phyloP scores from a whole-genome alignment of 257 asterid genomes.

The Nicotiana knightiana region DNA sequence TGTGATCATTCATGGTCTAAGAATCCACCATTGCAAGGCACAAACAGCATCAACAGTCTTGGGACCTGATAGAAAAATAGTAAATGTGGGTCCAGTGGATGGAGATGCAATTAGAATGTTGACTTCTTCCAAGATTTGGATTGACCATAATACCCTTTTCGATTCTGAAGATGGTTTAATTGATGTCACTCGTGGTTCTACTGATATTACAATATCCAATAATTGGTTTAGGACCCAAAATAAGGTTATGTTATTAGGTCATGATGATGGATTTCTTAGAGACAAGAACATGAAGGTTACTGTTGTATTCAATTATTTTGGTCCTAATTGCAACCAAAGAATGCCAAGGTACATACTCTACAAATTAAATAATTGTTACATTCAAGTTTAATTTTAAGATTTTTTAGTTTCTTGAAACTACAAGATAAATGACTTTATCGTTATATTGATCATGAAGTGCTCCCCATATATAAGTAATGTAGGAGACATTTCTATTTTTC shows the following conservation, averaged over 20 bases:
- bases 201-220: constrained; percentile 64
- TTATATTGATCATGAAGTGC: neutral
- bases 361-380: neutral
- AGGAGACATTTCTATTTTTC: too few relatives aligned
- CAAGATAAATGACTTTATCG: neutral
- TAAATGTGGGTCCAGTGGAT: constrained; percentile 49
- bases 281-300: constrained; percentile 75
- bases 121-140: constrained; percentile 58
- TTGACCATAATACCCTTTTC: constrained; percentile 70
- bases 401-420: neutral
- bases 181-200: constrained; percentile 81
- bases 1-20: constrained; percentile 68
- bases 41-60: constrained; percentile 43
- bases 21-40: constrained; percentile 58
- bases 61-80: constrained; percentile 38
- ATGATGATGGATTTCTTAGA: constrained; percentile 54
- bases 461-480: neutral
- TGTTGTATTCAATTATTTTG: constrained; percentile 78
- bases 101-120: constrained; percentile 73
- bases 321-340: constrained; percentile 69
- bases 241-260: constrained; percentile 84
- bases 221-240: constrained; percentile 67
- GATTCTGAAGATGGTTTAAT: constrained; percentile 60
- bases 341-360: constrained; percentile 62
- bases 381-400: neutral